These are phyloP conservation scores for Suillus lakei DNA, from an alignment of 768 basidiomycete genomes.

Conservation along the genomic window DNA sequence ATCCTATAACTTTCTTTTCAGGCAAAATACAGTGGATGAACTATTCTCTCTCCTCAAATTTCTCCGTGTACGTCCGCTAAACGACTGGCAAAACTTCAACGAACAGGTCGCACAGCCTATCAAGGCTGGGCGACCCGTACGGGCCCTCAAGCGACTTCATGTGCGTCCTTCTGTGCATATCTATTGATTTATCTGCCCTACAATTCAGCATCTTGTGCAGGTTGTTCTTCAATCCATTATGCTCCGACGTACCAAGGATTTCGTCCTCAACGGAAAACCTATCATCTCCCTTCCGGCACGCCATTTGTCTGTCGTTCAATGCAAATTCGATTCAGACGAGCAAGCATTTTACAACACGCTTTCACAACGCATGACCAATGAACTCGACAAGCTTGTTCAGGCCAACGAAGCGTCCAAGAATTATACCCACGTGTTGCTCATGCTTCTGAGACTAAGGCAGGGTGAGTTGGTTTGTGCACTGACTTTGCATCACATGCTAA, in stretches of 20 bases:
- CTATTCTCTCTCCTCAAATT: slow-evolving; percentile 90
- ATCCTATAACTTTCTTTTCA: slow-evolving; percentile 31
- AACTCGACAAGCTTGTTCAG: slow-evolving; percentile 69
- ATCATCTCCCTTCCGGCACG: slow-evolving; percentile 83
- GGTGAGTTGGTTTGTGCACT: slow-evolving; percentile 49
- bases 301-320: slow-evolving; percentile 70
- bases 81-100: slow-evolving; percentile 82
- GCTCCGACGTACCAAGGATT: slow-evolving; percentile 85
- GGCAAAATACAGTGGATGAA: slow-evolving; percentile 92
- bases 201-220: slow-evolving; percentile 37
- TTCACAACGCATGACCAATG: slow-evolving; percentile 66
- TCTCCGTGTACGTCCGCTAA: slow-evolving; percentile 80
- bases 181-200: not conserved
- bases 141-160: slow-evolving; percentile 86
- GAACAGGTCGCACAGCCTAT: slow-evolving; percentile 79
- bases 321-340: slow-evolving; percentile 79
- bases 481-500: slow-evolving; percentile 4
- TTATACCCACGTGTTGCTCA: slow-evolving; percentile 72
- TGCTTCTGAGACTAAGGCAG: slow-evolving; percentile 87
- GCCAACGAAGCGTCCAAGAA: slow-evolving; percentile 53
- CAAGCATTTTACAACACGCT: slow-evolving; percentile 77
- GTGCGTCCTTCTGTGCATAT: slow-evolving; percentile 39
- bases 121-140: slow-evolving; percentile 61
- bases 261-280: slow-evolving; percentile 75
- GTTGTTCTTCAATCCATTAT: slow-evolving; percentile 85